Evolutionary conservation across 352 stramenopile species (phyloP), one percentile per base, ranked within the genome.

Genomic region (Globisporangium parvum): DNA sequence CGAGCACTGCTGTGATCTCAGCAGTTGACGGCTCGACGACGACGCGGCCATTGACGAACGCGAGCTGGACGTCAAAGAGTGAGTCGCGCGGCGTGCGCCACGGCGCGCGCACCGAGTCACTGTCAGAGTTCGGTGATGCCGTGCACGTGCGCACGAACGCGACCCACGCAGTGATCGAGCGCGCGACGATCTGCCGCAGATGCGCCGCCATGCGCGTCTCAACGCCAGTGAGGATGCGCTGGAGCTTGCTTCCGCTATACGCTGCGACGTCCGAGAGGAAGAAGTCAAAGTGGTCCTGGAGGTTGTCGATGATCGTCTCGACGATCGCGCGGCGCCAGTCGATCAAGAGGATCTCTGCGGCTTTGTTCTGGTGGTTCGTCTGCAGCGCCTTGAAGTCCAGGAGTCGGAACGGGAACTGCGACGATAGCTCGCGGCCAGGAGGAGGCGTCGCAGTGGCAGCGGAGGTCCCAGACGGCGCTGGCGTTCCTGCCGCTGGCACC

Each of bases 271-370:
- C 87, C 0, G 87, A 94, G 23, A 96, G 75, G 60, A 97, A 97
- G 59, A 97, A 93, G 53, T 98, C 90, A 55, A 88, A 97, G 57
- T 95, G 77, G 59, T 97, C 92, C 64, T 98, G 92, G 6, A 97
- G 67, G 57, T 95, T 96, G 69, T 98, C 92, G 62, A 97, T 93
- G 40, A 97, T 77, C 50, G 95, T 96, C 67, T 98, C 92, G 10
- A 93, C 73, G 35, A 97, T 91, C 2, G 87, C 76, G 11, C 87
- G 82, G 15, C 88, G 75, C 88, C 91, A 98, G 51, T 97, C 92
- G 28, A 88, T 71, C 0, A 89, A 62, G 28, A 94, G 56, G 37
- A 91, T 85, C 65, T 92, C 80, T 0, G 80, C 73, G 0, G 66
- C 73, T 41, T 89, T 91, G 65, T 91, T 90, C 23, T 84, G 78